These are phyloP conservation scores for Metrosideros polymorpha DNA, from an alignment of 441 rosid species.

Conservation along the genomic window DNA sequence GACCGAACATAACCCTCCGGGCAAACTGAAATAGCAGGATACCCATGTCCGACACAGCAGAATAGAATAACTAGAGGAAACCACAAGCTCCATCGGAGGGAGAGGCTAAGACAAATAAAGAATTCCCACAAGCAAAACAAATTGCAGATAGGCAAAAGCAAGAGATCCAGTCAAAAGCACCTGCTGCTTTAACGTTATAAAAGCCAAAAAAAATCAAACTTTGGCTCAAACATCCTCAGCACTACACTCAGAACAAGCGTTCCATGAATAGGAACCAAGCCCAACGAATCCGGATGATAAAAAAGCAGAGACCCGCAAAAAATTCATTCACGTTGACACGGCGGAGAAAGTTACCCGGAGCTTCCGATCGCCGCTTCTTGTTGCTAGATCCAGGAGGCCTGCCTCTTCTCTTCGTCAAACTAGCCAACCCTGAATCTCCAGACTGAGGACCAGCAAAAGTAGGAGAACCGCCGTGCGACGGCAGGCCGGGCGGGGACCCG, in stretches of 20 bases:
- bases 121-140: background rate
- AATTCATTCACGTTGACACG: background rate
- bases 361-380: constrained; percentile 39
- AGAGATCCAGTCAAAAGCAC: background rate
- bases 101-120: background rate
- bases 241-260: background rate
- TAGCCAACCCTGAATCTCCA: constrained; percentile 21
- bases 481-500: constrained; percentile 14
- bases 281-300: background rate
- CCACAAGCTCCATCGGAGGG: background rate
- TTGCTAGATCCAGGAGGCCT: constrained; percentile 63
- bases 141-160: background rate
- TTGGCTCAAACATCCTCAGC: background rate
- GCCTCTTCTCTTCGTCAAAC: constrained; percentile 55
- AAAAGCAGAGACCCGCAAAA: background rate
- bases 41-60: background rate
- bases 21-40: constrained; percentile 1
- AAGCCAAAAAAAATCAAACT: background rate
- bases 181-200: background rate
- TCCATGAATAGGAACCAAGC: background rate
- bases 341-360: constrained; percentile 26
- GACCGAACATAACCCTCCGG: constrained; percentile 11
- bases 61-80: background rate
- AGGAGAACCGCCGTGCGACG: background rate
- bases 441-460: constrained; percentile 5